Evolutionary conservation across 2,329 filamentous ascomycete species (phyloP).

Genomic region (Alternaria hordeiaustralica): DNA sequence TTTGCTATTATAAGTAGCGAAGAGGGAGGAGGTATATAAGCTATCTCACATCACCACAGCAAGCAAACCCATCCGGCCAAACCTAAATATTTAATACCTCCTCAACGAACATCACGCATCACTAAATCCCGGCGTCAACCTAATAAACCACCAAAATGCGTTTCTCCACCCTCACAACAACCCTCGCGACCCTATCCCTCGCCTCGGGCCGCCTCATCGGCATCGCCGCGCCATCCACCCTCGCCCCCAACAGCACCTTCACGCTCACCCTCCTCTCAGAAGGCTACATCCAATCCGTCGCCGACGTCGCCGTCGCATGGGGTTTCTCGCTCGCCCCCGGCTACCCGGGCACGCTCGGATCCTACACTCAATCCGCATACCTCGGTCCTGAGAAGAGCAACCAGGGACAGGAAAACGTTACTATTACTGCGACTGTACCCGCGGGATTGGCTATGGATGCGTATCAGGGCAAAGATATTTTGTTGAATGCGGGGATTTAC

Average conservation of each 20-base stretch:
- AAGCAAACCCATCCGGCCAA: neutral
- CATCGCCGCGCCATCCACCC: constrained; percentile 52
- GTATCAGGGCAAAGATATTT: constrained; percentile 20
- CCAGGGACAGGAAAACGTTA: constrained; percentile 29
- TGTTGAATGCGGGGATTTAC: constrained; percentile 30
- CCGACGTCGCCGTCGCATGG: constrained; percentile 55
- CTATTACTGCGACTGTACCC: constrained; percentile 24
- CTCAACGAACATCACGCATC: neutral
- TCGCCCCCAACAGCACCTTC: constrained; percentile 50
- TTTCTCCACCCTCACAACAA: constrained; percentile 21
- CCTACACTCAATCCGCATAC: constrained; percentile 35
- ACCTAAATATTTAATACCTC: neutral
- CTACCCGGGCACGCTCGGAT: constrained; percentile 40
- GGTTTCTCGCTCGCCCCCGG: constrained; percentile 41
- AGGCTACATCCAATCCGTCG: constrained; percentile 55
- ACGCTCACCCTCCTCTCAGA: constrained; percentile 49
- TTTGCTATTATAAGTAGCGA: neutral
- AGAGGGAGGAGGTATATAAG: neutral
- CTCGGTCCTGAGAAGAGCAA: constrained; percentile 46
- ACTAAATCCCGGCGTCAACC: neutral
- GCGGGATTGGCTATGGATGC: constrained; percentile 2
- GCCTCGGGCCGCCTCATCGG: constrained; percentile 53
- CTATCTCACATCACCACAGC: neutral
- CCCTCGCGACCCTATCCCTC: constrained; percentile 19
- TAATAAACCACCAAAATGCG: constrained; percentile 20